Conservation (phyloP, 2,329 filamentous ascomycete genomes). For the Ascocoryne sarcoides region DNA sequence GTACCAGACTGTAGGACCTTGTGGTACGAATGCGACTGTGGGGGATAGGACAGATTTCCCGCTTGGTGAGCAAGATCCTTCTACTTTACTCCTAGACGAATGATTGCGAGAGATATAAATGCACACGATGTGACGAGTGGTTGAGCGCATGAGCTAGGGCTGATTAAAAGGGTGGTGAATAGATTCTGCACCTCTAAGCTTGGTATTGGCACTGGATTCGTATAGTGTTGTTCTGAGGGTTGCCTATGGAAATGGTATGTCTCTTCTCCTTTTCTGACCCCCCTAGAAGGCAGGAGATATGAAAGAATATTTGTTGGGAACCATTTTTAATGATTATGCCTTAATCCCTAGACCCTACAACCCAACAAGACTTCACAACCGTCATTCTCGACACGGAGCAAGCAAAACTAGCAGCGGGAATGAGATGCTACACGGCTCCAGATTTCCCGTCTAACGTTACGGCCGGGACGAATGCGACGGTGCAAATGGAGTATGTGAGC, state of each 20-base stretch:
- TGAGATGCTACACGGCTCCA: conserved; percentile 37
- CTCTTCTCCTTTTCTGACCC: too few species aligned
- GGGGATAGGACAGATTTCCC: conserved; percentile 48
- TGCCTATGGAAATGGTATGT: conserved; percentile 42
- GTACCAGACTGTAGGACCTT: conserved; percentile 48
- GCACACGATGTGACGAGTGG: too few species aligned
- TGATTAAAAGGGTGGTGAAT: too few species aligned
- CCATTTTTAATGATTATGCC: too few species aligned
- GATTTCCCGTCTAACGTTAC: conserved; percentile 28
- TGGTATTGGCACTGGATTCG: conserved; percentile 49
- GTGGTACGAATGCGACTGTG: conserved; percentile 41
- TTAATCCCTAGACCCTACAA: conserved; percentile 33
- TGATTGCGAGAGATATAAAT: too few species aligned
- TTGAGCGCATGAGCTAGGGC: too few species aligned
- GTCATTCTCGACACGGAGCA: conserved; percentile 29
- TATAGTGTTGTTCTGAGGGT: conserved; percentile 45
- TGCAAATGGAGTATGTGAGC: conserved; percentile 38
- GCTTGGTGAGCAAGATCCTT: conserved; percentile 35
- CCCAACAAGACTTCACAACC: conserved; percentile 35
- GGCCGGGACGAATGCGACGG: conserved; percentile 38
- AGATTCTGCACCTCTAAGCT: conserved; percentile 45
- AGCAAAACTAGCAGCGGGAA: conserved; percentile 34
- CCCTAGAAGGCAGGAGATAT: too few species aligned
- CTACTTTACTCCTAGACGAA: too few species aligned
- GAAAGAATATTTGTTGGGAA: too few species aligned